Conservation (phyloP, 78 protist species). For the Mastigamoeba balamuthi region DNA sequence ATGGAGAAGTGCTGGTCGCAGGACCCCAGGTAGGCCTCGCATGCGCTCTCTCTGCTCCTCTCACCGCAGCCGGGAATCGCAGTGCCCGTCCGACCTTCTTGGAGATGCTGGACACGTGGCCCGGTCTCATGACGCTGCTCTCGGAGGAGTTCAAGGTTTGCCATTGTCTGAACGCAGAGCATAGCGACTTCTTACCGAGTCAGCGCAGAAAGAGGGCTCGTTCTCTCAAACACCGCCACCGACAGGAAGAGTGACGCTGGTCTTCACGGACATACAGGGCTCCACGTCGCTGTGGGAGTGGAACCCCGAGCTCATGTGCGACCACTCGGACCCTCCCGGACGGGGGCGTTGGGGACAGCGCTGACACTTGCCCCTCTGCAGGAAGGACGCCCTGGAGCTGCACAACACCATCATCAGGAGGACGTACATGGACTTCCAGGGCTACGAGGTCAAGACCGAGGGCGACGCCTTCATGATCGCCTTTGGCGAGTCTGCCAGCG, state of each 20-base stretch:
- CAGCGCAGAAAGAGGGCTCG: neutral
- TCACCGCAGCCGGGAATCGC: no score
- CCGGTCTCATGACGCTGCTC: neutral
- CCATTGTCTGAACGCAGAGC: neutral
- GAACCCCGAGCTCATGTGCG: neutral
- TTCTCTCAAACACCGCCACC: neutral
- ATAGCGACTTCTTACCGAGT: neutral
- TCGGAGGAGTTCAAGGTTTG: neutral
- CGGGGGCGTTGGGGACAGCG: no score
- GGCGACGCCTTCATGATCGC: constrained; percentile 47
- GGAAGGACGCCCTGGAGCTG: neutral
- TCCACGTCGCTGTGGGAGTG: constrained; percentile 10
- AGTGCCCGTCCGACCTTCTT: neutral
- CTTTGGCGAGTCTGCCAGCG: neutral
- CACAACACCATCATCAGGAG: constrained; percentile 9
- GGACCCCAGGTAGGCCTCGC: no score
- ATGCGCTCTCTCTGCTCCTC: no score
- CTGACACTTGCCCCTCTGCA: neutral
- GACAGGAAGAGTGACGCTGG: constrained; percentile 3
- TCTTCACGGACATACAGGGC: constrained; percentile 8
- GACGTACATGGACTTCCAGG: neutral
- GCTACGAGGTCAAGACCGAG: constrained; percentile 39
- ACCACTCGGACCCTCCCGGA: no score
- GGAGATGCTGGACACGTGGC: neutral
- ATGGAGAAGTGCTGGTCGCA: neutral